Percentiles rank a stretch among this genome's conserved stretches.
phyloP scores from a whole-genome alignment of 768 basidiomycete species.

The Suillus sp. region DNA sequence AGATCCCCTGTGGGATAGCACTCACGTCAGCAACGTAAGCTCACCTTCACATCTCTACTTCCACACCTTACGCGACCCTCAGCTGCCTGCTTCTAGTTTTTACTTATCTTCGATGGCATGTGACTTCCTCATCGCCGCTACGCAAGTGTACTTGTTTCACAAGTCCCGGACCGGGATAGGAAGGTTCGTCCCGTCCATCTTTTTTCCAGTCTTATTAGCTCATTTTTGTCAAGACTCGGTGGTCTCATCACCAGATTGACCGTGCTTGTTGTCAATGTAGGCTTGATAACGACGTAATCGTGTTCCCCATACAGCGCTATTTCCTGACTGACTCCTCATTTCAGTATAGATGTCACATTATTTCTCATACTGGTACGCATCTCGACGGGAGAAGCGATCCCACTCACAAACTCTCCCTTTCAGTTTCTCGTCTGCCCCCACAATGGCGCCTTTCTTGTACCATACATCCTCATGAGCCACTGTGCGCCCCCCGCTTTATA shows the following conservation, averaged over 20 bases:
- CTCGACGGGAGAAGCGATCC: not conserved
- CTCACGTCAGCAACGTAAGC: constrained; percentile 35
- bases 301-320: not conserved
- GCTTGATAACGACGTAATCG: constrained; percentile 37
- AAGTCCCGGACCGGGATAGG: constrained; percentile 33
- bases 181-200: constrained; percentile 20
- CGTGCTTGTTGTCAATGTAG: constrained; percentile 38
- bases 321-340: not conserved
- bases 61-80: not conserved
- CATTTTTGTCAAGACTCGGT: constrained; percentile 27
- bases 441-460: constrained; percentile 39
- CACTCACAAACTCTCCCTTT: not conserved
- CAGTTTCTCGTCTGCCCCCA: constrained; percentile 39
- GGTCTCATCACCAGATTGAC: constrained; percentile 36
- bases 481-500: constrained; percentile 24
- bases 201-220: not conserved
- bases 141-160: constrained; percentile 37
- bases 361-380: constrained; percentile 29
- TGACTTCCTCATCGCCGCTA: constrained; percentile 36
- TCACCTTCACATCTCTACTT: not conserved
- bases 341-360: constrained; percentile 32
- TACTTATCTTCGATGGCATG: constrained; percentile 37
- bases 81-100: constrained; percentile 36
- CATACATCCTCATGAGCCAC: constrained; percentile 42
- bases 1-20: constrained; percentile 36